phyloP scores from a whole-genome alignment of 2,329 filamentous ascomycete genomes.

The Fusarium floridanum region DNA sequence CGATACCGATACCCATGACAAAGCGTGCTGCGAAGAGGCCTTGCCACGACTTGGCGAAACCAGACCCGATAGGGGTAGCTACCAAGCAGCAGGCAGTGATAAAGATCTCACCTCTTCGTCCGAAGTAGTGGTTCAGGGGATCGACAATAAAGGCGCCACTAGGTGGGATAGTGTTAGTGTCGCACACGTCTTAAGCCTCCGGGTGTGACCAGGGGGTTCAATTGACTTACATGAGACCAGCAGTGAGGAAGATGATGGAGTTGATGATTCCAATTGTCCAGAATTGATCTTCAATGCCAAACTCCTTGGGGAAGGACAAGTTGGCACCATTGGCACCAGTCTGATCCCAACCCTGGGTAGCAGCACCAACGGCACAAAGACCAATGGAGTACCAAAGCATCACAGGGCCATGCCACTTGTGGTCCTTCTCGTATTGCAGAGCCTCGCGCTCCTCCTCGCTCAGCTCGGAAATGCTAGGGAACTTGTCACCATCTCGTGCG shows the following conservation, averaged over 20 bases:
- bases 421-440: constrained; percentile 62
- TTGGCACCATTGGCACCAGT: constrained; percentile 73
- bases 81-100: constrained; percentile 62
- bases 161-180: background rate
- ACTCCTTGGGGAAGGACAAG: constrained; percentile 65
- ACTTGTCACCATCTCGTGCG: constrained; percentile 47
- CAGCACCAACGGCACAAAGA: constrained; percentile 68
- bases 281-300: constrained; percentile 57
- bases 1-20: constrained; percentile 76
- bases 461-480: constrained; percentile 47
- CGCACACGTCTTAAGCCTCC: background rate
- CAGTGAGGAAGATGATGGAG: constrained; percentile 53
- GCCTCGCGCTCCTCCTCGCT: constrained; percentile 52
- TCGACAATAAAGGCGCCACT: constrained; percentile 56
- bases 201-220: background rate
- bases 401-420: constrained; percentile 68
- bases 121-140: constrained; percentile 73
- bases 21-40: constrained; percentile 75
- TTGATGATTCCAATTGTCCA: constrained; percentile 55
- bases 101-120: constrained; percentile 76
- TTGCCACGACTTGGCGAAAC: constrained; percentile 73
- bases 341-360: constrained; percentile 74
- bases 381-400: constrained; percentile 60
- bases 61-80: constrained; percentile 57
- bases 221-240: constrained; percentile 69